Base-by-base conservation (phyloP, 108 stramenopile genomes). In the Pseudonitzschia multistriata region DNA sequence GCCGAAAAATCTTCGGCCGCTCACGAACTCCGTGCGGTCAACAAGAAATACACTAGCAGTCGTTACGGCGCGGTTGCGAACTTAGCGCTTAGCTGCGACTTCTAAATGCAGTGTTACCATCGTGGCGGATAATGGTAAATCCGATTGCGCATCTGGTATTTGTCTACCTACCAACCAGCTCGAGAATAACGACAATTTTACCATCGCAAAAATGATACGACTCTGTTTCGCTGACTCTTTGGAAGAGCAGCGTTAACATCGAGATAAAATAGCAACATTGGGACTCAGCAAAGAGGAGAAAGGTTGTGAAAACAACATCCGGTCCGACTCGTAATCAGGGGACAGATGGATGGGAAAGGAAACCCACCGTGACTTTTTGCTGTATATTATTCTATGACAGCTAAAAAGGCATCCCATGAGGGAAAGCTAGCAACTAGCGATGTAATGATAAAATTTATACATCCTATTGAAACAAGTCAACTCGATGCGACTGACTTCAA, bases 21-120 rank as follows among this genome's bases (percentile, higher is more conserved):
- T 11, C 82, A 65, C 31, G 83, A 84, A 70, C 85, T 93, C 22
- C 68, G 83, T 53, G 95, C 95, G 6, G 92, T 93, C 11, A 85
- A 83, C 77, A 92, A 90, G 71, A 96, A 96, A 88, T 96, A 92
- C 80, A 79, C 85, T 13, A 79, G 81, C 67, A 79, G 49, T 47
- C 79, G 87, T 59, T 95, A 88, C 70, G 90, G 93, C n/a, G 80
- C 66, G 37, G 93, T 94, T 55, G 90, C 93, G 21, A 83, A 76
- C 63, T 84, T 81, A 61, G 31, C 70, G 2, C 65, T 89, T 27
- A 65, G 59, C 33, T 45, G 49, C 21, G 82, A 83, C 55, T 83
- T 83, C 49, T 82, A 78, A 64, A 54, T 36, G 33, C 27, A 29
- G 33, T n/a, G 33, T 29, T 10, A n/a, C 13, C 5, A 3, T 24